These are phyloP conservation scores for Picochlorum sp. DNA, from an alignment of 139 green algal species.

Conservation along the genomic window DNA sequence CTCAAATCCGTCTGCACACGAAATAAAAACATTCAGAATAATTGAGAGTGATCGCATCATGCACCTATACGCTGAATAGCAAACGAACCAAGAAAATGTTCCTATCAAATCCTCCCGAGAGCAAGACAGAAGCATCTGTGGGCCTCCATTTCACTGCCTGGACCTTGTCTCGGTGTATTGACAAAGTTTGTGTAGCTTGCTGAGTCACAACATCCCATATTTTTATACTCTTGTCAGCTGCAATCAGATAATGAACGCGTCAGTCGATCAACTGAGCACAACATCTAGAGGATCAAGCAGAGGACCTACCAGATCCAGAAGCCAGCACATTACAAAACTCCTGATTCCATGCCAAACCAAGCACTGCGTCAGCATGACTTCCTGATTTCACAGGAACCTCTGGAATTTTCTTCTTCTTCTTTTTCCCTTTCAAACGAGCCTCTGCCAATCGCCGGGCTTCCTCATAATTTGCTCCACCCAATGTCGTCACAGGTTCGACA, in stretches of 20 bases:
- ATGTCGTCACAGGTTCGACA: constrained; percentile 69
- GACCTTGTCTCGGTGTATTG: constrained; percentile 86
- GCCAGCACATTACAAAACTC: constrained; percentile 86
- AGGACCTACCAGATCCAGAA: constrained; percentile 27
- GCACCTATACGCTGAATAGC: not conserved
- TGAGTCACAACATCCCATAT: constrained; percentile 64
- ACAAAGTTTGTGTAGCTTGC: constrained; percentile 67
- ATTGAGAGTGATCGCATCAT: not conserved
- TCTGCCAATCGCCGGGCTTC: constrained; percentile 14
- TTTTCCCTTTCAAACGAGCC: constrained; percentile 15
- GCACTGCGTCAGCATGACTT: constrained; percentile 82
- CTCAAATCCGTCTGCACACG: constrained; percentile 44
- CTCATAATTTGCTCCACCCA: constrained; percentile 61
- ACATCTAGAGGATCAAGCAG: constrained; percentile 7
- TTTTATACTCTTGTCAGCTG: constrained; percentile 84
- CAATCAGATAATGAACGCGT: not conserved
- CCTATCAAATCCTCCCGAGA: constrained; percentile 82
- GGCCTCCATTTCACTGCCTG: constrained; percentile 94
- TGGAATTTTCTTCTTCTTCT: constrained; percentile 48
- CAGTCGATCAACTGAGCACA: not conserved
- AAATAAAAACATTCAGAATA: not conserved
- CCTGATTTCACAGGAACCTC: constrained; percentile 58
- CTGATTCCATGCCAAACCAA: constrained; percentile 85
- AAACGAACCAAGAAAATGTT: constrained; percentile 54
- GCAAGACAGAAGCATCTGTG: constrained; percentile 68